Percentiles rank a stretch among this genome's conserved stretches.
phyloP scores from a whole-genome alignment of 1,284 basidiomycete genomes.

The Microbotryomycetes sp. region DNA sequence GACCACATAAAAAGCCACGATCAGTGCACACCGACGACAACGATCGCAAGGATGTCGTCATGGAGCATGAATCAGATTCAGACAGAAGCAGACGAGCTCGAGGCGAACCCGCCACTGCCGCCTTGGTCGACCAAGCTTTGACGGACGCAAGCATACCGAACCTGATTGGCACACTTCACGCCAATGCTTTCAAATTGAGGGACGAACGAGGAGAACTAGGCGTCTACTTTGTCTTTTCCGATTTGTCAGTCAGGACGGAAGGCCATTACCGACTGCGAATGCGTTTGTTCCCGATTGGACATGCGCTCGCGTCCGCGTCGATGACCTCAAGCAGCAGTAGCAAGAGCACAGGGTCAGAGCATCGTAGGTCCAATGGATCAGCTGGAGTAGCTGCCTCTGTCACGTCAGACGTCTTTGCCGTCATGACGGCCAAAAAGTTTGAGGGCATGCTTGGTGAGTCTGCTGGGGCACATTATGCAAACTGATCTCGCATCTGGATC shows the following conservation, averaged over 20 bases:
- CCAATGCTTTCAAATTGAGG: conserved; percentile 70
- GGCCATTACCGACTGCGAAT: conserved; percentile 49
- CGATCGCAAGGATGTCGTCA: not conserved
- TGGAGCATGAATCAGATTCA: not conserved
- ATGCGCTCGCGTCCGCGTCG: not conserved
- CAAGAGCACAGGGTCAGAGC: too few relatives aligned
- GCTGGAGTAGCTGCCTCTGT: conserved; percentile 34
- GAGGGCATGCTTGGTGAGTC: conserved; percentile 78
- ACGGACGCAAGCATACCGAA: conserved; percentile 49
- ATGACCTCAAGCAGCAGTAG: too few relatives aligned
- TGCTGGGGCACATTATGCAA: conserved; percentile 7
- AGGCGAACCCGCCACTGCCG: conserved; percentile 39
- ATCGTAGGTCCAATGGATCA: not conserved
- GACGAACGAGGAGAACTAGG: conserved; percentile 60
- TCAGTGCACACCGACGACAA: not conserved
- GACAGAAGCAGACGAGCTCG: not conserved
- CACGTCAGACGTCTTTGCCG: conserved; percentile 77
- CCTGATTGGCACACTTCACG: conserved; percentile 75
- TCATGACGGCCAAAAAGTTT: conserved; percentile 85
- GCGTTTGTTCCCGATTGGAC: conserved; percentile 37
- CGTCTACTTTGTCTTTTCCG: conserved; percentile 81
- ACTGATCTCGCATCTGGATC: conserved; percentile 5
- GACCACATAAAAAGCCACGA: not conserved
- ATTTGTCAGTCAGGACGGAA: conserved; percentile 79
- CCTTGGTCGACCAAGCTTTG: conserved; percentile 63